phyloP scores from a whole-genome alignment of 202 grass and related monocot genomes.

The Digitaria exilis region DNA sequence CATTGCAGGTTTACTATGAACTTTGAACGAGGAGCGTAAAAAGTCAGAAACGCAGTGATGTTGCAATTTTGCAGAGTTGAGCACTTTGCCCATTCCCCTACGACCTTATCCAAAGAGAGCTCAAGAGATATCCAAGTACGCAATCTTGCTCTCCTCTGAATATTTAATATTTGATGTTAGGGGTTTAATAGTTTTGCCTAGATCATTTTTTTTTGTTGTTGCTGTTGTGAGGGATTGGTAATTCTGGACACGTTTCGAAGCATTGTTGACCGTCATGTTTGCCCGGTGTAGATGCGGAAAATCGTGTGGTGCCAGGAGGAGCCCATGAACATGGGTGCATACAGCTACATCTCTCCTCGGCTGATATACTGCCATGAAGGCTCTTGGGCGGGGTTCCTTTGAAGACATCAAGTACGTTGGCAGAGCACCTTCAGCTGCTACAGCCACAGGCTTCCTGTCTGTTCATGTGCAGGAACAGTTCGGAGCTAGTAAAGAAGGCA shows the following conservation, averaged over 20 bases:
- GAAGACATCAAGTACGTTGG: conserved; percentile 93
- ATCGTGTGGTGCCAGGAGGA: conserved; percentile 95
- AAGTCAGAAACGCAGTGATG: conserved; percentile 60
- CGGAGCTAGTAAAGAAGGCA: conserved; percentile 66
- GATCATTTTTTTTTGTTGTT: neutral
- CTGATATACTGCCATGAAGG: conserved; percentile 67
- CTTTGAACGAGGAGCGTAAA: conserved; percentile 86
- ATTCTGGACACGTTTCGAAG: no score
- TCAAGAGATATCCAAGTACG: conserved; percentile 90
- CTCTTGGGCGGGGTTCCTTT: conserved; percentile 51
- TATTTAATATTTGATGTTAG: no score
- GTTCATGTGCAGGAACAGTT: conserved; percentile 74
- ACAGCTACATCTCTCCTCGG: conserved; percentile 65
- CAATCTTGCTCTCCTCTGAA: no score
- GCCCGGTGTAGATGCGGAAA: conserved; percentile 68
- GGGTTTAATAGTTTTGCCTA: no score
- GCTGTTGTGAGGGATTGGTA: neutral
- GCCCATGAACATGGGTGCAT: conserved; percentile 95
- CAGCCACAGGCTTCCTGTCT: conserved; percentile 75
- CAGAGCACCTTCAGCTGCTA: conserved; percentile 72
- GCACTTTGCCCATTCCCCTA: conserved; percentile 83
- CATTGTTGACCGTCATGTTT: no score
- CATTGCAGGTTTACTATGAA: conserved; percentile 86
- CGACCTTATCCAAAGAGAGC: conserved; percentile 82
- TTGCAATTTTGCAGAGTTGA: conserved; percentile 91